Percentiles rank a stretch among this genome's conserved stretches.
Conservation (phyloP, 192 early-diverging fungal species). For the Pilobolus umbonatus region DNA sequence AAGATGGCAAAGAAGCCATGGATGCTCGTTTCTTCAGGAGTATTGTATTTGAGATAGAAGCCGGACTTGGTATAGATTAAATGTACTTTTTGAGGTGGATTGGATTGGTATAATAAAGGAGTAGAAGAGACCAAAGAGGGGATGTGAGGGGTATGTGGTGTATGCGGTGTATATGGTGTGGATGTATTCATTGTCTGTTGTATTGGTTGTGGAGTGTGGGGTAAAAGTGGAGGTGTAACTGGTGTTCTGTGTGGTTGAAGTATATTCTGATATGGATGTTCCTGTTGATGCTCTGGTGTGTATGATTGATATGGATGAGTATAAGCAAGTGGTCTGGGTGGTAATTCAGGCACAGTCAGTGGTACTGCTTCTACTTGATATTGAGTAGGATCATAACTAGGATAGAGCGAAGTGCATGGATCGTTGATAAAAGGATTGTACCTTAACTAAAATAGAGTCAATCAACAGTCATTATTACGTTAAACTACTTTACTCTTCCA, state of each 20-base stretch:
- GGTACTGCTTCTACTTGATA: conserved; percentile 9
- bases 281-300: neutral
- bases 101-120: no score
- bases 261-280: neutral
- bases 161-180: no score
- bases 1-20: conserved; percentile 19
- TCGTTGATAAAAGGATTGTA: neutral
- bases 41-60: conserved; percentile 15
- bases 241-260: neutral
- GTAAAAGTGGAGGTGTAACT: no score
- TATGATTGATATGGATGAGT: no score
- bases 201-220: no score
- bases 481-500: neutral
- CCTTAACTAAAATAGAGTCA: neutral
- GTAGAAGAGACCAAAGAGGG: no score
- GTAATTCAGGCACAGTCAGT: conserved; percentile 5
- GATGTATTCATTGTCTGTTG: no score
- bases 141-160: no score
- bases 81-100: no score
- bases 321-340: conserved; percentile 5
- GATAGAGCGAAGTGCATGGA: conserved; percentile 2
- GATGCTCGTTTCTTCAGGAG: neutral
- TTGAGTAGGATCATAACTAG: conserved; percentile 7
- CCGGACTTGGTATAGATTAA: conserved; percentile 25
- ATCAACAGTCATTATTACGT: neutral